Evolutionary conservation across 345 rosid genomes (phyloP).

Genomic region (Eucalyptus polybractea): DNA sequence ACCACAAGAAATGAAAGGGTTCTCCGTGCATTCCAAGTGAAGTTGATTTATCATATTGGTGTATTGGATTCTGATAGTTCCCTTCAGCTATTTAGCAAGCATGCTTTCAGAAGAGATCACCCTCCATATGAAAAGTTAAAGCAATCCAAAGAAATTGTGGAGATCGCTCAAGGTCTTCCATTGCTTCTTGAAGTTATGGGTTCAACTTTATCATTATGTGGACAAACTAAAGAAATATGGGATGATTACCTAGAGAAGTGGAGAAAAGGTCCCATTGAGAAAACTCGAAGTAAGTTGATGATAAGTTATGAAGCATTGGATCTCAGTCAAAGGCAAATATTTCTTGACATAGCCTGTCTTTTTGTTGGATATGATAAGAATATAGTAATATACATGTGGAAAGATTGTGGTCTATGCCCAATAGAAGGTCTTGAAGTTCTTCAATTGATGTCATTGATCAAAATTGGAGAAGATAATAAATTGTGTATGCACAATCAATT

Average conservation of each 20-base stretch:
- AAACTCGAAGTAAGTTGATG: background rate
- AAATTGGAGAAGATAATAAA: background rate
- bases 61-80: too few relatives aligned
- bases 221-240: background rate
- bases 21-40: too few relatives aligned
- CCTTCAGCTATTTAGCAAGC: too few relatives aligned
- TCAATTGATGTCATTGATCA: background rate
- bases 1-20: too few relatives aligned
- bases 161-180: background rate
- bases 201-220: background rate
- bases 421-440: background rate
- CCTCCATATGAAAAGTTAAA: background rate
- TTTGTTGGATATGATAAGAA: background rate
- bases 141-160: background rate
- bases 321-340: background rate
- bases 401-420: background rate
- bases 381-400: background rate
- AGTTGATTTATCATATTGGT: too few relatives aligned
- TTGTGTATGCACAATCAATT: background rate
- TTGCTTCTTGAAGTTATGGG: background rate
- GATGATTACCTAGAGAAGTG: background rate
- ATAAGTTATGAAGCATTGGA: background rate
- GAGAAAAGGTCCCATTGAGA: background rate
- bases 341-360: background rate
- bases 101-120: too few relatives aligned